Evolutionary conservation across 2,329 filamentous ascomycete species (phyloP).

Genomic region (Botryosphaeria dothidea): DNA sequence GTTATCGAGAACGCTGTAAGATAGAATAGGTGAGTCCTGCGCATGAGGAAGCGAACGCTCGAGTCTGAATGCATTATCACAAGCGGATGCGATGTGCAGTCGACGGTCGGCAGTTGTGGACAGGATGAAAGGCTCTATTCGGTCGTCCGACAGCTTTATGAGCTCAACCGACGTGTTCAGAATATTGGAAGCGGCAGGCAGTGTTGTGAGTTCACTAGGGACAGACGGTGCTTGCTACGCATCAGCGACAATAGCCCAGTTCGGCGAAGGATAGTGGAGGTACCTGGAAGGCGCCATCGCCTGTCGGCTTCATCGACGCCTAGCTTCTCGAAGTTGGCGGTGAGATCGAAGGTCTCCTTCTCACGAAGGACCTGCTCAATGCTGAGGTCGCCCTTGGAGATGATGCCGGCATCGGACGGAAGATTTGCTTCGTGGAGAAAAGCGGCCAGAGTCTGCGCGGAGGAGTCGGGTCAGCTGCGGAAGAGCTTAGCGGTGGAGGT

Average conservation of each 20-base stretch:
- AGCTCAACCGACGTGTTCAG: conserved; percentile 50
- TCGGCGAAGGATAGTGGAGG: background rate
- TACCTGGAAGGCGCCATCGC: conserved; percentile 51
- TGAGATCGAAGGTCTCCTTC: conserved; percentile 60
- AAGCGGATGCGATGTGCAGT: conserved; percentile 46
- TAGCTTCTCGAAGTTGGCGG: conserved; percentile 57
- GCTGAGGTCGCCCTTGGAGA: conserved; percentile 49
- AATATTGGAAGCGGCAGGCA: conserved; percentile 55
- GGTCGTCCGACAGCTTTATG: conserved; percentile 28
- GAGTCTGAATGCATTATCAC: conserved; percentile 33
- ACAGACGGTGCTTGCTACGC: conserved; percentile 46
- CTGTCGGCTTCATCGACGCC: conserved; percentile 45
- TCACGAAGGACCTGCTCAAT: conserved; percentile 63
- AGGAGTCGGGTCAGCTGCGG: conserved; percentile 6
- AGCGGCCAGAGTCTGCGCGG: conserved; percentile 54
- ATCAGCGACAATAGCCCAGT: background rate
- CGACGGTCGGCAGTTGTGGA: conserved; percentile 42
- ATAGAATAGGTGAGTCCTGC: conserved; percentile 57
- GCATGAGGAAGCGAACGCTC: conserved; percentile 40
- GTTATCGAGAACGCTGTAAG: conserved; percentile 45
- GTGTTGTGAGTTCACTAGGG: conserved; percentile 42
- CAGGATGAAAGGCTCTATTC: conserved; percentile 30
- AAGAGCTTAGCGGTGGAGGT: background rate
- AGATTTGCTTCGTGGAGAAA: conserved; percentile 60
- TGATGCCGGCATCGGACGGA: conserved; percentile 49